Conservation (phyloP, 2,329 filamentous ascomycete species). For the Aspergillus flavus region DNA sequence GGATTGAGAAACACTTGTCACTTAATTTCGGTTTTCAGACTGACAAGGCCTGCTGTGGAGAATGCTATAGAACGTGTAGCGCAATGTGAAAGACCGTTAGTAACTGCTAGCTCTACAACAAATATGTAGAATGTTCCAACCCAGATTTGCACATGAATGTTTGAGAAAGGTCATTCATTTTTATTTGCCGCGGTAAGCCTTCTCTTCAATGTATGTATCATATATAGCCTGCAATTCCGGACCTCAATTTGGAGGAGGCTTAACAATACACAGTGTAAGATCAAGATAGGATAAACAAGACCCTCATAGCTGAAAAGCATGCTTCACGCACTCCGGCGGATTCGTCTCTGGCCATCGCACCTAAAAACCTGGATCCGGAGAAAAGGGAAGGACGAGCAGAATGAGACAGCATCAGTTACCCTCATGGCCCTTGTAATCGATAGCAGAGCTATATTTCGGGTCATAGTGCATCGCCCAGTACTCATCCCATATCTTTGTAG, state of each 20-base stretch:
- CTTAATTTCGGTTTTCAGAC: not conserved
- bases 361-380: not conserved
- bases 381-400: not conserved
- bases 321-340: not conserved
- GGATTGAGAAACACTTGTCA: not conserved
- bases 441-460: slow-evolving; percentile 33
- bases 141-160: no score
- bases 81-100: not conserved
- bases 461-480: slow-evolving; percentile 56
- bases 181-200: not conserved
- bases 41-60: not conserved
- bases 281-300: no score
- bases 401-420: not conserved
- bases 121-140: not conserved
- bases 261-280: no score
- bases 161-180: not conserved
- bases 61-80: not conserved
- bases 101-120: not conserved
- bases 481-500: slow-evolving; percentile 53
- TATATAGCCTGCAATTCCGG: no score
- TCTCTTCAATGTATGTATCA: no score
- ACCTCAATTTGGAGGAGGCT: no score
- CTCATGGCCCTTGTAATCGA: not conserved
- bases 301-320: no score
- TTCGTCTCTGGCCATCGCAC: not conserved